A percentile compares a stretch with the other conserved stretches of the same genome.
Evolutionary conservation across 257 asterid genomes (phyloP).

Genomic region (Coffea canephora): DNA sequence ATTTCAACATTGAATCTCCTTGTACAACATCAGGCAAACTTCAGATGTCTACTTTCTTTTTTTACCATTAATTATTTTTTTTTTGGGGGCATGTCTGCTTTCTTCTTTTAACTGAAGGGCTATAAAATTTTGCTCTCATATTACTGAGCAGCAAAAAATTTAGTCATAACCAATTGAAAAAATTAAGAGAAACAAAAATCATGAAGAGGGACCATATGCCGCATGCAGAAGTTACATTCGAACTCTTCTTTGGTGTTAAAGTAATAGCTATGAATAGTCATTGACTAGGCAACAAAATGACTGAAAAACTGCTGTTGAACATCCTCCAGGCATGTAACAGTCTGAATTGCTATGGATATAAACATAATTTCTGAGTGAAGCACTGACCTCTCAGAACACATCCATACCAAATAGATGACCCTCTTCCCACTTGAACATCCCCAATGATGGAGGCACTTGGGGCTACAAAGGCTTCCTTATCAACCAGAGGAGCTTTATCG

Average conservation of each 20-base stretch:
- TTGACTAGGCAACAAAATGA: background rate
- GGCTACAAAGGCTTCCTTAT: conserved; percentile 69
- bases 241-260: too few relatives aligned
- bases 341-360: background rate
- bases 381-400: conserved; percentile 75
- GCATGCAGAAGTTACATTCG: too few relatives aligned
- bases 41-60: background rate
- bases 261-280: too few relatives aligned
- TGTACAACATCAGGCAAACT: background rate
- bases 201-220: background rate
- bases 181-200: background rate
- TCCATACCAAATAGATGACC: conserved; percentile 86
- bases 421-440: conserved; percentile 67
- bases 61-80: background rate
- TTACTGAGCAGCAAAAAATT: background rate
- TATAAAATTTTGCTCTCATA: background rate
- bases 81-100: background rate
- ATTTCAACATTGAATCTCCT: background rate
- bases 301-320: background rate
- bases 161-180: background rate
- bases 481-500: conserved; percentile 72
- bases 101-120: background rate
- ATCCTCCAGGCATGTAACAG: background rate
- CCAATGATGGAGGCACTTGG: conserved; percentile 87
- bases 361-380: conserved; percentile 2